Percentiles rank a stretch among this genome's conserved stretches.
phyloP scores from a whole-genome alignment of 2,329 filamentous ascomycete species.

The Trichophyton rubrum region DNA sequence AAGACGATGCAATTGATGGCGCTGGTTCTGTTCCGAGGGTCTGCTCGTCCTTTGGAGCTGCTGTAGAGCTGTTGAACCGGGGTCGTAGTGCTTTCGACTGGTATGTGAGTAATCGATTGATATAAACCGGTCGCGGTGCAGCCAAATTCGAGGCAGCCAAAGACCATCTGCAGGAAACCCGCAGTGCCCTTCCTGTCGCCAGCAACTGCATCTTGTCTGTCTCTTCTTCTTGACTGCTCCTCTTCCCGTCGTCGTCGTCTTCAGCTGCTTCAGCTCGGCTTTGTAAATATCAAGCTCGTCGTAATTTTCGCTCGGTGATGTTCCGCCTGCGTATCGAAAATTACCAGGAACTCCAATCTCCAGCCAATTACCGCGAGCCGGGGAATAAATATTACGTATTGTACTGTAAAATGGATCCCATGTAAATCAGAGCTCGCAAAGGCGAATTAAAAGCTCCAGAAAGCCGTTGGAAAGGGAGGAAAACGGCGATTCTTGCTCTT shows the following conservation, averaged over 20 bases:
- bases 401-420: neutral
- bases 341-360: neutral
- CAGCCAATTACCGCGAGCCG: neutral
- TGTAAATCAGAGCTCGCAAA: neutral
- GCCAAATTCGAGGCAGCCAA: constrained; percentile 13
- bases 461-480: neutral
- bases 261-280: neutral
- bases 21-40: neutral
- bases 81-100: constrained; percentile 8
- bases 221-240: neutral
- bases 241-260: neutral
- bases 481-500: neutral
- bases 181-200: constrained; percentile 29
- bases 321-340: neutral
- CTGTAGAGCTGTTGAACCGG: constrained; percentile 25
- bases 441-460: neutral
- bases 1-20: neutral
- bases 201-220: constrained; percentile 24
- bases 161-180: constrained; percentile 25
- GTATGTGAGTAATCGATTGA: neutral
- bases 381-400: neutral
- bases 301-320: neutral
- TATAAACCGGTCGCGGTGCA: neutral
- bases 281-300: neutral
- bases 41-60: constrained; percentile 9